Base-by-base conservation (phyloP, 139 green algal species). In the Asterochloris sp. region DNA sequence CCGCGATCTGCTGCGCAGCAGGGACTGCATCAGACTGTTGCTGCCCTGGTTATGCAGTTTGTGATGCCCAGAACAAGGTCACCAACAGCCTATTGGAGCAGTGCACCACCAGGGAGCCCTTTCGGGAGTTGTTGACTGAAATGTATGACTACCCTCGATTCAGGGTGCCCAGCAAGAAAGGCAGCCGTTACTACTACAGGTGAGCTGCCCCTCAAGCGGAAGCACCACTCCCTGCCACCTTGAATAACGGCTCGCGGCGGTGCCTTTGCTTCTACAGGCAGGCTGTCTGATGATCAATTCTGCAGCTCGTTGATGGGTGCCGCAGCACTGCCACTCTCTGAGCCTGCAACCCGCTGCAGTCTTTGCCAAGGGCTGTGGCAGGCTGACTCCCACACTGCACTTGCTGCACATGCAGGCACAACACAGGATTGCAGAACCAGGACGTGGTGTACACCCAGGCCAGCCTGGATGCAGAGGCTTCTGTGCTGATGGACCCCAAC, bases 401-500 rank as follows among this genome's bases (percentile, higher is more conserved):
- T 67, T 66, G 21, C 9, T 79, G 60, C 76, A 83, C 78, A 38
- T 97, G 94, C 87, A 93, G 88, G 83, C 85, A 95, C 87, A 98
- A 98, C 88, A 91, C 82, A 61, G 93, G 95, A 13, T 89, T 98
- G 78, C 95, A 98, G 87, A 85, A 91, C 64, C 95, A 98, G 85
- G 92, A 88, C 62, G 91, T 96, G 38, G 76, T 98, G 27, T 97
- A 96, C 86, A 91, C 81, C 28, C 89, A 93, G 83, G 80, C 78
- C 0, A 80, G 66, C 24, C 84, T 94, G 61, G 88, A 93, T 0
- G 83, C 54, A 21, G 82, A 92, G 67, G 75, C 87, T 0, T 78
- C 73, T 11, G 80, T 96, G 24, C 87, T 98, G n/a, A 83, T 98
- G 16, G 94, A 98, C 90, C 96, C 96, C 81, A 98, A 98, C 92